Base-by-base conservation (phyloP, 2,329 filamentous ascomycete species). In the Epichloe gansuensis region DNA sequence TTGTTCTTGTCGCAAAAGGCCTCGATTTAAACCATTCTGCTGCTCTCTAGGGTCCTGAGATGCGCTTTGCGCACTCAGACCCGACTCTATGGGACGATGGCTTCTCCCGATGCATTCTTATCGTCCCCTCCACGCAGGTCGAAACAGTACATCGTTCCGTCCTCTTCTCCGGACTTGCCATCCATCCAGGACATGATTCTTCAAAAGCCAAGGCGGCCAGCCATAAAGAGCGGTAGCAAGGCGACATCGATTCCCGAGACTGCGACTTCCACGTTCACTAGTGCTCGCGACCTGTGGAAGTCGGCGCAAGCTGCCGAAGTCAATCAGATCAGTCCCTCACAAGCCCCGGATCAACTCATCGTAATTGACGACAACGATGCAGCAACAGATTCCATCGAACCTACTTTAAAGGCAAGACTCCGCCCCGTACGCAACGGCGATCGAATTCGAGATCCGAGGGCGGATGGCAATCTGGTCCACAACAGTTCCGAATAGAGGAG, bases 151-250 rank as follows among this genome's bases (percentile, higher is more conserved):
- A 60, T 67, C 17, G 56, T 55, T 13, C 45, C 61, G 8, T 77
- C 77, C 0, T 80, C 77, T 0, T 80, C 78, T 4, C 77, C 78
- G n/a, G 70, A 70, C n/a, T 63, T 82, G 0, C 79, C 79, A 3
- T 72, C 77, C 0, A 63, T 81, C 0, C 68, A 69, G 39, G 72
- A 80, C 3, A 62, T 82, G 9, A 57, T 76, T 1, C 65, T 69
- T 3, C 73, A 70, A 43, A 57, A 55, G 25, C 57, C 60, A 11
- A 68, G 59, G 28, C 66, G 59, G 11, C 59, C 69, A 3, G 43
- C 66, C 1, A 55, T 72, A 9, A 62, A 61, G 42, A 70, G 62
- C 42, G 71, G 68, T 5, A 72, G 63, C 55, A 65, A 66, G 55
- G 65, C 66, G 3, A 57, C 65, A 1, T 58, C 69, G 4, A 67